Evolutionary conservation across 352 stramenopile genomes (phyloP).

Genomic region (Phytophthora ohioensis): DNA sequence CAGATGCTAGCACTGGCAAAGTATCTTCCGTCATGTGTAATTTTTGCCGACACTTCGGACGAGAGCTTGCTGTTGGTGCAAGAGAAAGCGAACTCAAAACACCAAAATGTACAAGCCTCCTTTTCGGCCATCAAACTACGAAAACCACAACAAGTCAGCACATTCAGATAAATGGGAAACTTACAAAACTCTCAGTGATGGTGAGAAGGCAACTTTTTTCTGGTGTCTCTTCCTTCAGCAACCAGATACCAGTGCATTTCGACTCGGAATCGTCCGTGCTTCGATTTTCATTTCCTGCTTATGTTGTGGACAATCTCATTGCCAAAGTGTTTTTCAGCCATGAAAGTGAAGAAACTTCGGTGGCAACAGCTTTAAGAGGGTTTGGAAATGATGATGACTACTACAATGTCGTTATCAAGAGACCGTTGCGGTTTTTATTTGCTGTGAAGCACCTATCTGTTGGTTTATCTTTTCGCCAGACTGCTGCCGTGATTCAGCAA

Average conservation of each 20-base stretch:
- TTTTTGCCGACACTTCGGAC: not conserved
- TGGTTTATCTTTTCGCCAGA: not conserved
- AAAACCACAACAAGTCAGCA: not conserved
- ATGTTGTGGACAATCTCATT: no score
- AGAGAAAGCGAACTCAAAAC: slow-evolving; percentile 1
- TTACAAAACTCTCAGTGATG: not conserved
- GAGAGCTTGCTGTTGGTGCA: not conserved
- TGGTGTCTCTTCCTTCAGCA: not conserved
- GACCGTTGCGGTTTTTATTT: not conserved
- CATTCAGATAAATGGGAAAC: not conserved
- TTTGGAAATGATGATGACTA: not conserved
- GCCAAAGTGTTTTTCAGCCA: no score
- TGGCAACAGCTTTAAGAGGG: no score
- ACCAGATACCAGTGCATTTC: no score
- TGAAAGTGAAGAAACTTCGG: no score
- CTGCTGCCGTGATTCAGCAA: not conserved
- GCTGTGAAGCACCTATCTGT: not conserved
- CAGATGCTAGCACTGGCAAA: not conserved
- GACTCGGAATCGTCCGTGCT: no score
- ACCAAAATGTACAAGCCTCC: not conserved
- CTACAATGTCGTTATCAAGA: not conserved
- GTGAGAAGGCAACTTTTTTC: not conserved
- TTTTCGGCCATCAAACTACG: not conserved
- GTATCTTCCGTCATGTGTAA: not conserved
- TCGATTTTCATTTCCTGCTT: no score